Evolutionary conservation across 2,329 filamentous ascomycete genomes (phyloP).

Genomic region (Annulohypoxylon truncatum): DNA sequence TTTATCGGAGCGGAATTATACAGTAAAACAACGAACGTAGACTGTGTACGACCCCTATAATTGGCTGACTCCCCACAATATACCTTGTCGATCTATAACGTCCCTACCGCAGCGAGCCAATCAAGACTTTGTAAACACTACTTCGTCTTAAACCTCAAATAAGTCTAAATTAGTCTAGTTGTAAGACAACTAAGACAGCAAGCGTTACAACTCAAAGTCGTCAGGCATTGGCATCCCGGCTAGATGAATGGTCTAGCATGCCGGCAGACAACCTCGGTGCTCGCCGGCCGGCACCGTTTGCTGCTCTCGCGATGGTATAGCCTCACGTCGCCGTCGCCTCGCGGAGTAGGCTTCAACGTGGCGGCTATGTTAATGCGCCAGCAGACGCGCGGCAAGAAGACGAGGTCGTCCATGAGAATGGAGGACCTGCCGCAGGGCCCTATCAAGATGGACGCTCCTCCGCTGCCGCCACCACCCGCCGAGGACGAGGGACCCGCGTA

Average conservation of each 20-base stretch:
- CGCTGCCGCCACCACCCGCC: slow-evolving; percentile 17
- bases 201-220: background rate
- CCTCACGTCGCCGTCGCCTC: background rate
- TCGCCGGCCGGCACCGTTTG: slow-evolving; percentile 27
- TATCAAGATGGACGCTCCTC: slow-evolving; percentile 26
- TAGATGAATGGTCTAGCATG: slow-evolving; percentile 34
- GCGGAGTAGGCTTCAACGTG: background rate
- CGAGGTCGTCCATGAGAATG: slow-evolving; percentile 63
- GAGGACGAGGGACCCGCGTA: slow-evolving; percentile 67
- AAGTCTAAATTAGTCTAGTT: background rate
- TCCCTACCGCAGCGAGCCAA: slow-evolving; percentile 7
- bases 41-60: slow-evolving; percentile 8
- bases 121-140: slow-evolving; percentile 8
- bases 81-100: background rate
- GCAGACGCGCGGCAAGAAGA: slow-evolving; percentile 64
- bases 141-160: background rate
- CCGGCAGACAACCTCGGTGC: slow-evolving; percentile 41
- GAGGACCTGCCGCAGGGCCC: slow-evolving; percentile 68
- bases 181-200: background rate
- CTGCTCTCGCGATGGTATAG: slow-evolving; percentile 6
- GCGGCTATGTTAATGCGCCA: slow-evolving; percentile 14
- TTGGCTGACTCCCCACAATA: slow-evolving; percentile 17
- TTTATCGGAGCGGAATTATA: background rate
- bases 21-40: background rate
- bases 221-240: background rate